Base-by-base conservation (phyloP, 2,329 filamentous ascomycete species). In the Thielaviopsis cerberus region DNA sequence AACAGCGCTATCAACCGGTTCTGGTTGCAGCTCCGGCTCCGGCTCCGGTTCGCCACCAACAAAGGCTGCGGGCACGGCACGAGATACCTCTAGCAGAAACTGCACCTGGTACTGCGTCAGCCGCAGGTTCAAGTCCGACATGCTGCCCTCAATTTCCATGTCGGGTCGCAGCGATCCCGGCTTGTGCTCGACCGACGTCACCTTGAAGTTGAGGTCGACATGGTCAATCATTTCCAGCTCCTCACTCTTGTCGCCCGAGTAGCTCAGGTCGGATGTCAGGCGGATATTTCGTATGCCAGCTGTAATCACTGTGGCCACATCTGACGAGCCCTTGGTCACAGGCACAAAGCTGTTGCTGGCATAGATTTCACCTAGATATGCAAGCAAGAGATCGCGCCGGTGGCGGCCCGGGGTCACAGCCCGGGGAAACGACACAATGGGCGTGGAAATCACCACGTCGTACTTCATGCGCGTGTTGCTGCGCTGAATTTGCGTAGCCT, bases 211-310 rank as follows among this genome's bases (percentile, higher is more conserved):
- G 24, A 99, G 74, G 67, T 98, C 92, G 13, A 98, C 89, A 64
- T 96, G 89, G 66, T 98, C 90, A 64, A 99, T 95, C 74, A 99
- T 85, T 67, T 98, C 88, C 7, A 98, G 75, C 67, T 95, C 89
- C 69, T 98, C 92, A 0, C 81, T 80, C 59, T 79, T 71, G 34
- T 82, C 79, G 1, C 82, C 76, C 0, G 80, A 70, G 64, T 94
- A 97, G 67, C 94, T 80, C 66, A 97, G 88, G 57, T 88, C 83
- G 0, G 91, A 97, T 0, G 88, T 96, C 26, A 98, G 74, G 34
- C 87, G 83, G 61, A 96, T 88, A 61, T 98, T 94, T 57, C 91
- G 81, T 63, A 99, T 91, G 23, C 92, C 92, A 20, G 89, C 85
- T 1, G 86, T 86, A 17, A 98, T 78, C 67, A 94, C 89, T 76